phyloP scores from a whole-genome alignment of 2,329 filamentous ascomycete species.

The Ilyonectria robusta region DNA sequence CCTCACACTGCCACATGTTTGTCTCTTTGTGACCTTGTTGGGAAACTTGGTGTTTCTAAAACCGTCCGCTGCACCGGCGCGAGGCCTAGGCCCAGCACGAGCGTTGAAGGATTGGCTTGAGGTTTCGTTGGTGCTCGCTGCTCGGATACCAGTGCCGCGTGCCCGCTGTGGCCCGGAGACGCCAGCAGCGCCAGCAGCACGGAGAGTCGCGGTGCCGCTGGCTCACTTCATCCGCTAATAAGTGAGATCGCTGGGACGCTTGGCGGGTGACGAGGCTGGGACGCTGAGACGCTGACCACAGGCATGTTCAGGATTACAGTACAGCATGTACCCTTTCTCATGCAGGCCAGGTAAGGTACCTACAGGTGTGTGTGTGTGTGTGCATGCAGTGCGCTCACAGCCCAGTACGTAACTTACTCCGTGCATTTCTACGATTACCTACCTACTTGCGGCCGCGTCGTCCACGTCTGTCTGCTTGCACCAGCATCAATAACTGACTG shows the following conservation, averaged over 20 bases:
- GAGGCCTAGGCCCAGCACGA: slow-evolving; percentile 1
- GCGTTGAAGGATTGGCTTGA: not conserved
- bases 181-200: not conserved
- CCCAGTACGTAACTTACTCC: too few relatives aligned
- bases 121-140: not conserved
- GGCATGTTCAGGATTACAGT: too few relatives aligned
- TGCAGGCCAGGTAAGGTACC: too few relatives aligned
- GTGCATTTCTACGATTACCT: too few relatives aligned
- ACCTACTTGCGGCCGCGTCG: too few relatives aligned
- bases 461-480: too few relatives aligned
- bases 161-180: not conserved
- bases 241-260: too few relatives aligned
- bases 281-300: too few relatives aligned
- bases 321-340: too few relatives aligned
- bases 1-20: slow-evolving; percentile 27
- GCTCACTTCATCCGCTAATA: too few relatives aligned
- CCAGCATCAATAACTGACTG: too few relatives aligned
- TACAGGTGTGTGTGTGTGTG: not conserved
- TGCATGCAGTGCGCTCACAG: not conserved
- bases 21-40: slow-evolving; percentile 4
- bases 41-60: slow-evolving; percentile 17
- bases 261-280: too few relatives aligned
- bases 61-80: slow-evolving; percentile 8
- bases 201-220: not conserved
- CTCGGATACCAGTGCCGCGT: not conserved